Conservation (phyloP, 2,329 filamentous ascomycete genomes). For the Hypoxylon sp. region DNA sequence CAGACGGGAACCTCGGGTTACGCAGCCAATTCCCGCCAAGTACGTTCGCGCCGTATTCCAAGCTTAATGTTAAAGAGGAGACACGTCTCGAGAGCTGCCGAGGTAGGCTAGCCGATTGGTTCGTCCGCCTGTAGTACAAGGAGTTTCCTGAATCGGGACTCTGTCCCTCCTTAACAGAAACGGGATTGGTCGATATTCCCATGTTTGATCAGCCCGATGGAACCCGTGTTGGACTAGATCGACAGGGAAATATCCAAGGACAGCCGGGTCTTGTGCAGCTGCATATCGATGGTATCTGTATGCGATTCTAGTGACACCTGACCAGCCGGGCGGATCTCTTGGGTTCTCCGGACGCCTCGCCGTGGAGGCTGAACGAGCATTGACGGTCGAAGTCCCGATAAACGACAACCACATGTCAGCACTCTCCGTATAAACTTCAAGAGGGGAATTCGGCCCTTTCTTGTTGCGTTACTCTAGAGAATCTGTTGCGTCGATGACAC, state of each 20-base stretch:
- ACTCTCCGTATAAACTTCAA: neutral
- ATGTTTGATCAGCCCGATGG: conserved; percentile 22
- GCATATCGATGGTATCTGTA: conserved; percentile 17
- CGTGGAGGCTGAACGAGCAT: conserved; percentile 39
- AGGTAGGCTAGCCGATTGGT: conserved; percentile 24
- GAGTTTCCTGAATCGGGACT: conserved; percentile 36
- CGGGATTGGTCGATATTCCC: conserved; percentile 29
- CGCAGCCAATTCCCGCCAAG: conserved; percentile 18
- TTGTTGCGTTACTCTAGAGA: conserved; percentile 8
- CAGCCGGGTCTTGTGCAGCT: conserved; percentile 9
- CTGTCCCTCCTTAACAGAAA: conserved; percentile 6
- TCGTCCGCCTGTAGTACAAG: conserved; percentile 6
- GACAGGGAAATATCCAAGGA: conserved; percentile 18
- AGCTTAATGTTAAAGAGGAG: conserved; percentile 1
- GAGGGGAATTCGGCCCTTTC: conserved; percentile 39
- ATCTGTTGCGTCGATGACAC: conserved; percentile 24
- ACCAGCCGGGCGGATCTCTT: conserved; percentile 20
- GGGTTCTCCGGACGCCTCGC: conserved; percentile 28
- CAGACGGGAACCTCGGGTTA: neutral
- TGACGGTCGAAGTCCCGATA: conserved; percentile 29
- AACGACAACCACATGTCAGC: conserved; percentile 11
- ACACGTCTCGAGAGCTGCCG: conserved; percentile 29
- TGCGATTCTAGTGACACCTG: conserved; percentile 10
- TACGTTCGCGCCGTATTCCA: neutral
- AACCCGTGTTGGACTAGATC: conserved; percentile 38